Conservation (phyloP, 202 grass and related monocot species). For the Brachypodium distachyon region DNA sequence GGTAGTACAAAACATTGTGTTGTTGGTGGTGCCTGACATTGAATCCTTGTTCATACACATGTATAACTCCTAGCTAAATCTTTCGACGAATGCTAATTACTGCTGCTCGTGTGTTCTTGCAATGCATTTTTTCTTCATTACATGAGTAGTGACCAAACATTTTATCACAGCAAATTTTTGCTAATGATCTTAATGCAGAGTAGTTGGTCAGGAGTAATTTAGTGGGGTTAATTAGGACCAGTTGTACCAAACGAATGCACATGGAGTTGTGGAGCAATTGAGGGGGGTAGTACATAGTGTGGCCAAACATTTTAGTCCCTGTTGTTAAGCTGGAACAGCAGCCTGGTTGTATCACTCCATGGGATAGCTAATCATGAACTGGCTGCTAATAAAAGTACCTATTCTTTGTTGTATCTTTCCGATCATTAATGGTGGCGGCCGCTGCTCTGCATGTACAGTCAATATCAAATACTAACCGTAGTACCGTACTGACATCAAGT, state of each 20-base stretch:
- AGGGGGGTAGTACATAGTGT: too few species aligned
- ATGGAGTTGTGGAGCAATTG: slow-evolving; percentile 8
- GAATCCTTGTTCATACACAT: slow-evolving; percentile 18
- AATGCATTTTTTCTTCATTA: not conserved
- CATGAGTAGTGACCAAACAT: not conserved
- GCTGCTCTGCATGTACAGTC: not conserved
- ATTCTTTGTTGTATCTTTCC: not conserved
- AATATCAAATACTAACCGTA: too few species aligned
- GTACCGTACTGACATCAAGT: not conserved
- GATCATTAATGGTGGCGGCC: not conserved
- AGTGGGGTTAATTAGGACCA: not conserved
- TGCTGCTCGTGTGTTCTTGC: not conserved
- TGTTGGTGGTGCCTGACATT: not conserved
- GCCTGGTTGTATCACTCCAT: not conserved
- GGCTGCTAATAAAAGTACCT: slow-evolving; percentile 4
- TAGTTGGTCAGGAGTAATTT: slow-evolving; percentile 9
- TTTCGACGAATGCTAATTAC: not conserved
- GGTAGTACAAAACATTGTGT: slow-evolving; percentile 30
- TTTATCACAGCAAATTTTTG: not conserved
- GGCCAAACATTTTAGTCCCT: not conserved
- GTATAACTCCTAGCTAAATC: not conserved
- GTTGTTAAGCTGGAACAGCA: not conserved
- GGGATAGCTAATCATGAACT: slow-evolving; percentile 22
- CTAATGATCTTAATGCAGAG: not conserved
- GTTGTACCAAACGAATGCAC: not conserved